A percentile compares a stretch with the other conserved stretches of the same genome.
Evolutionary conservation across 257 asterid genomes (phyloP).

Genomic region (Solanum tarijense): DNA sequence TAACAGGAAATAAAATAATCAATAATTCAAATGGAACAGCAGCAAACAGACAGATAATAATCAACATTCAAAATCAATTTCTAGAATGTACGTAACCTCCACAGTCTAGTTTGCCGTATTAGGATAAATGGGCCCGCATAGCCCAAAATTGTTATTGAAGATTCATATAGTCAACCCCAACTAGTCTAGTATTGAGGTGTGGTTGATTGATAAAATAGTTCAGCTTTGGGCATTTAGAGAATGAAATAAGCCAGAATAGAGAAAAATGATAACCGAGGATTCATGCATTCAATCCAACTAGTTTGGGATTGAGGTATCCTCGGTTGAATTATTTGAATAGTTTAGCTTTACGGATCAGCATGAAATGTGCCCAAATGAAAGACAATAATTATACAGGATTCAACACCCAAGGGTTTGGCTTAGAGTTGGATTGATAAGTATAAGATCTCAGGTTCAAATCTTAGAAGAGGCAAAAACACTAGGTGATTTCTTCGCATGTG

Average conservation of each 20-base stretch:
- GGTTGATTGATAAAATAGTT: background rate
- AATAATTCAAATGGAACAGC: background rate
- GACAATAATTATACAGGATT: background rate
- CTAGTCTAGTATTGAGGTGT: background rate
- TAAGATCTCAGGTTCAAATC: background rate
- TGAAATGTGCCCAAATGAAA: background rate
- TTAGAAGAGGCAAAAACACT: background rate
- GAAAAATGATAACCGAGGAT: background rate
- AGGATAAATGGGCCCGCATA: background rate
- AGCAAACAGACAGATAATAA: background rate
- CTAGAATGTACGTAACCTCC: background rate
- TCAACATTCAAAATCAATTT: background rate
- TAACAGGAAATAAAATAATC: background rate
- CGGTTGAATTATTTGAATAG: background rate
- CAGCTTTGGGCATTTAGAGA: background rate
- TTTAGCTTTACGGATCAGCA: background rate
- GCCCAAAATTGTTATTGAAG: background rate
- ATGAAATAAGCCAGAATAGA: background rate
- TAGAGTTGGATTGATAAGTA: background rate
- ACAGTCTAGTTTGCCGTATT: background rate
- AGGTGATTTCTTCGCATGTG: background rate
- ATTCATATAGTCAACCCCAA: background rate
- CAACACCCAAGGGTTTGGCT: background rate
- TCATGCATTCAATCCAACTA: background rate
- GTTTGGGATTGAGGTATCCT: background rate